Evolutionary conservation across 306 rosid species (phyloP).

Genomic region (Pueraria montana): DNA sequence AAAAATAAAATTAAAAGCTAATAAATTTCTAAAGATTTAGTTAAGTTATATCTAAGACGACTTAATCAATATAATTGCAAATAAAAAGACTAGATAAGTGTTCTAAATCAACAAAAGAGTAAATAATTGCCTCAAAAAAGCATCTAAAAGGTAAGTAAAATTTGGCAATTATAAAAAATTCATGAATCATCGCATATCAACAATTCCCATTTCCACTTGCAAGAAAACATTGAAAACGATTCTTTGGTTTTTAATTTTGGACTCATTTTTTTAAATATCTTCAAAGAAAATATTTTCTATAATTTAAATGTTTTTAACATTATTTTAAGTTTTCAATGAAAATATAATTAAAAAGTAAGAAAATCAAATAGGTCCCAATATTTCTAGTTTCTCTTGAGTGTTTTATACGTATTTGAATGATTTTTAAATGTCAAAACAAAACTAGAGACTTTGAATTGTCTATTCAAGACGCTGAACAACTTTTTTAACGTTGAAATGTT

Average conservation of each 20-base stretch:
- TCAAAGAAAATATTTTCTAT: neutral
- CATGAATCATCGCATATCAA: too few relatives aligned
- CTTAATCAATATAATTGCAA: too few relatives aligned
- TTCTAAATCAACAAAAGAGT: too few relatives aligned
- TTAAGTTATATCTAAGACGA: too few relatives aligned
- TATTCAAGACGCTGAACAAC: neutral
- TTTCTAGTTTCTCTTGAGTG: neutral
- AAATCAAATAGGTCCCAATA: neutral
- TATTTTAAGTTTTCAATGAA: neutral
- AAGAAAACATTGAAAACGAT: neutral
- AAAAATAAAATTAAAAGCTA: too few relatives aligned
- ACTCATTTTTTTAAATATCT: neutral
- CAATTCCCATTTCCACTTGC: too few relatives aligned
- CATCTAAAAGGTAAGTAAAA: too few relatives aligned
- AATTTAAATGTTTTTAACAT: neutral
- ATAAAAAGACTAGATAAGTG: too few relatives aligned
- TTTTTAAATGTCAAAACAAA: slow-evolving; percentile 8
- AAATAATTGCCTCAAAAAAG: too few relatives aligned
- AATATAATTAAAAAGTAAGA: neutral
- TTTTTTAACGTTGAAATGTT: neutral
- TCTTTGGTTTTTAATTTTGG: neutral
- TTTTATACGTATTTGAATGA: neutral
- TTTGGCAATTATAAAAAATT: too few relatives aligned
- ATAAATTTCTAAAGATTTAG: too few relatives aligned
- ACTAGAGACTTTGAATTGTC: too few relatives aligned